Evolutionary conservation across 2,329 filamentous ascomycete species (phyloP).

Genomic region (Teratosphaeria destructans): DNA sequence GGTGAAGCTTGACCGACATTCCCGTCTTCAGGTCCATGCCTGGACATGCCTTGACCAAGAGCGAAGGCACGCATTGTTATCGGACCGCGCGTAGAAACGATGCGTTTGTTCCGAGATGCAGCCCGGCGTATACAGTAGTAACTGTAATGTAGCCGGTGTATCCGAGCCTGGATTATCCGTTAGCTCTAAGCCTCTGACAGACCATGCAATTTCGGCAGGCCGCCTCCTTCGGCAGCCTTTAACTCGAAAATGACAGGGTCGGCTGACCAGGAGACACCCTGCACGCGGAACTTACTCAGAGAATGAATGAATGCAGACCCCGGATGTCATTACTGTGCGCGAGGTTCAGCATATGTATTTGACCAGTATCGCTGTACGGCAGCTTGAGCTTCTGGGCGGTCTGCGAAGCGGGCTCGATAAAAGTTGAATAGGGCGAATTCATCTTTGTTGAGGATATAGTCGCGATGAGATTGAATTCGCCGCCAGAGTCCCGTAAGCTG

Average conservation of each 20-base stretch:
- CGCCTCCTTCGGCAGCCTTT: not conserved
- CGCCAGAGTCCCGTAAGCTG: slow-evolving; percentile 57
- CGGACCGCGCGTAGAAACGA: not conserved
- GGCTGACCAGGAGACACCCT: not conserved
- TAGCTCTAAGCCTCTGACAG: not conserved
- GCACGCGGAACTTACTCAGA: not conserved
- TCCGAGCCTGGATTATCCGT: too few relatives aligned
- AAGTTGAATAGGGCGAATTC: slow-evolving; percentile 86
- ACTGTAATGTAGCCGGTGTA: too few relatives aligned
- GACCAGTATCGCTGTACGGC: slow-evolving; percentile 49
- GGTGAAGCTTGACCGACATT: not conserved
- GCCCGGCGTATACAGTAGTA: not conserved
- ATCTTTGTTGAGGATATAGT: slow-evolving; percentile 63
- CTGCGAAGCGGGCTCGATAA: slow-evolving; percentile 57
- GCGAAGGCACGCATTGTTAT: not conserved
- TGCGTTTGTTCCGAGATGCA: not conserved
- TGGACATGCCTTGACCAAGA: not conserved
- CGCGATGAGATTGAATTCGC: slow-evolving; percentile 53
- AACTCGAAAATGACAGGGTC: not conserved
- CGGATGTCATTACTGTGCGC: not conserved
- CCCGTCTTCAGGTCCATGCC: not conserved
- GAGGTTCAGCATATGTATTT: slow-evolving; percentile 1
- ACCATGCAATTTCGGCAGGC: not conserved
- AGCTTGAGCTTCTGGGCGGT: slow-evolving; percentile 38
- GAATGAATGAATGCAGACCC: not conserved